Conservation (phyloP, 2,329 filamentous ascomycete genomes). For the Penicillium sp. region DNA sequence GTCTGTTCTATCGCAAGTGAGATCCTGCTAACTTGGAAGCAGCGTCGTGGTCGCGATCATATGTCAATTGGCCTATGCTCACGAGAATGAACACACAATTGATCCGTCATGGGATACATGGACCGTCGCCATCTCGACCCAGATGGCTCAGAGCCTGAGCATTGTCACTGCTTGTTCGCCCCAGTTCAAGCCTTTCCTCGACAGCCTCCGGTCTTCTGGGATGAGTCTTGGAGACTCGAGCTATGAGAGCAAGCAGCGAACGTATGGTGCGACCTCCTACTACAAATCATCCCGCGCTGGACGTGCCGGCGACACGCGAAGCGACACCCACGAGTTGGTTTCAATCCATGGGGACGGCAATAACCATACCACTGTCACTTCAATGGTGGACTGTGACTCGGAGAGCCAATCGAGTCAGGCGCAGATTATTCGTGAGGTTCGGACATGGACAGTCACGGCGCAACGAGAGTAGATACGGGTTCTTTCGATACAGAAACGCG, state of each 20-base stretch:
- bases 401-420: conserved; percentile 28
- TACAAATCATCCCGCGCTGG: conserved; percentile 7
- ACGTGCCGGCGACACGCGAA: conserved; percentile 6
- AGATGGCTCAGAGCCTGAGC: conserved; percentile 24
- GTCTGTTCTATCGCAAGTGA: no score
- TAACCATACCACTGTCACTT: conserved; percentile 15
- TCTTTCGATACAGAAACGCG: neutral
- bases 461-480: neutral
- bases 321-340: conserved; percentile 16
- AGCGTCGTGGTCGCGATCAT: conserved; percentile 27
- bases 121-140: conserved; percentile 16
- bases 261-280: conserved; percentile 9
- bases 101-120: conserved; percentile 24
- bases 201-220: conserved; percentile 29
- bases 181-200: conserved; percentile 33
- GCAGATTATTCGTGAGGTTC: conserved; percentile 27
- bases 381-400: conserved; percentile 18
- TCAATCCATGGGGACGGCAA: conserved; percentile 8
- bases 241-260: conserved; percentile 16
- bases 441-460: conserved; percentile 25
- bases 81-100: conserved; percentile 2
- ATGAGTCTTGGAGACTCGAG: conserved; percentile 23
- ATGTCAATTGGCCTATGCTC: conserved; percentile 22
- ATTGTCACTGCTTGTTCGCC: conserved; percentile 31
- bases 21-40: neutral